Evolutionary conservation across 208 protist genomes (phyloP).

Genomic region (Trypanosoma vivax): DNA sequence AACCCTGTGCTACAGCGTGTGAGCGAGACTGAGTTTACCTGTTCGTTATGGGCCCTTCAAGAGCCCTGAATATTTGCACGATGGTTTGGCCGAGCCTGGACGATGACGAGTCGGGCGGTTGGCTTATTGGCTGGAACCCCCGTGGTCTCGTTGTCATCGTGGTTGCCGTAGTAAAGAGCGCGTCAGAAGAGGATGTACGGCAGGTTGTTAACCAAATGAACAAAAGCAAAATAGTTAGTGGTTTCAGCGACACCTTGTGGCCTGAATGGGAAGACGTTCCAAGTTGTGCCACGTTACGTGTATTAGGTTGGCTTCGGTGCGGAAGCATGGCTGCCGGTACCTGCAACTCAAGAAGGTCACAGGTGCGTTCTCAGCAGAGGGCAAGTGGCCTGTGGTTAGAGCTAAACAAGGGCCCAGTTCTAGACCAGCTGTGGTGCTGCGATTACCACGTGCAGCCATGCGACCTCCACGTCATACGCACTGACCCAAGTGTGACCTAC

Average conservation of each 20-base stretch:
- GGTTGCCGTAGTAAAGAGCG: slow-evolving; percentile 38
- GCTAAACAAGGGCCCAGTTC: slow-evolving; percentile 48
- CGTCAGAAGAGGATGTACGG: slow-evolving; percentile 29
- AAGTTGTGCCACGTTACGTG: slow-evolving; percentile 24
- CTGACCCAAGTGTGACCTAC: slow-evolving; percentile 31
- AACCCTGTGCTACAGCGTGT: too few relatives aligned
- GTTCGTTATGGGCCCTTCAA: too few relatives aligned
- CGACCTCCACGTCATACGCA: slow-evolving; percentile 74
- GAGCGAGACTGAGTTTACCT: too few relatives aligned
- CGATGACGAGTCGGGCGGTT: slow-evolving; percentile 19
- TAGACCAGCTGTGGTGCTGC: slow-evolving; percentile 79
- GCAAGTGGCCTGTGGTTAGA: slow-evolving; percentile 72
- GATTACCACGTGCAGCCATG: slow-evolving; percentile 75
- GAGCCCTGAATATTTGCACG: slow-evolving; percentile 53
- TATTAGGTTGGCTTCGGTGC: slow-evolving; percentile 53
- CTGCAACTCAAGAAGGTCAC: neutral
- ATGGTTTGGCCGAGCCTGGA: slow-evolving; percentile 59
- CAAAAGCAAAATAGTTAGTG: neutral
- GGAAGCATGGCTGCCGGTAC: neutral
- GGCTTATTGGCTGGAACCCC: slow-evolving; percentile 82
- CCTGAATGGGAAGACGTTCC: neutral
- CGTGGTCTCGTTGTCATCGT: slow-evolving; percentile 64
- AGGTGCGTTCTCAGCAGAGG: slow-evolving; percentile 27
- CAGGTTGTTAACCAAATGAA: slow-evolving; percentile 30
- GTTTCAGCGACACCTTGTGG: neutral